Percentiles rank a stretch among this genome's conserved stretches.
Evolutionary conservation across 805 yeast genomes (phyloP).

Genomic region (Clavispora fructus): DNA sequence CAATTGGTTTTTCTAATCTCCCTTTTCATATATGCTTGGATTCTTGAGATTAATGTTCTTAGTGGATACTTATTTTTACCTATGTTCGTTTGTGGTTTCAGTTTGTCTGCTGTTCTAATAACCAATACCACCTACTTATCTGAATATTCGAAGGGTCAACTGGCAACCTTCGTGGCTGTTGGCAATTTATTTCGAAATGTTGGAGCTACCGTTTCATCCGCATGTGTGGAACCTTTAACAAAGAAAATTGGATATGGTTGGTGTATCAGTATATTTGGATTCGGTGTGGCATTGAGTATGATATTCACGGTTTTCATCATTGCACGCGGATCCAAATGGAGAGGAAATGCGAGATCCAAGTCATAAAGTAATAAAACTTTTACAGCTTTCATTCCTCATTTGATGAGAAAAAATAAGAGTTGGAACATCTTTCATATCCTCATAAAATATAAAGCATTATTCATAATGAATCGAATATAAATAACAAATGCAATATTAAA

Average conservation of each 20-base stretch:
- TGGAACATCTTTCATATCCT: too few relatives aligned
- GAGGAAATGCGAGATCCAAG: too few relatives aligned
- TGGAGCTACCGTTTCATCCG: conserved; percentile 52
- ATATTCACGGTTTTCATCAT: background rate
- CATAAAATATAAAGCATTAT: too few relatives aligned
- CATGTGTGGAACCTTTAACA: conserved; percentile 32
- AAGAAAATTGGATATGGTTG: conserved; percentile 30
- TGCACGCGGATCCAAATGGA: background rate
- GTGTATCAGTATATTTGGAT: background rate
- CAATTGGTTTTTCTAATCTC: conserved; percentile 39
- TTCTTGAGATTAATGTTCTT: conserved; percentile 34
- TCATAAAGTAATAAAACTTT: too few relatives aligned
- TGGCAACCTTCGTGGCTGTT: conserved; percentile 50
- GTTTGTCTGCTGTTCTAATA: conserved; percentile 52
- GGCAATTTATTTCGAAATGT: conserved; percentile 49
- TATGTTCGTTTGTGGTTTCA: conserved; percentile 44
- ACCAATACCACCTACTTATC: conserved; percentile 50
- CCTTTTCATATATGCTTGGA: conserved; percentile 50
- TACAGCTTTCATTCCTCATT: too few relatives aligned
- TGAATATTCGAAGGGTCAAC: conserved; percentile 44
- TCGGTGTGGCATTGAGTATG: background rate
- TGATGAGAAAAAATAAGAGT: too few relatives aligned
- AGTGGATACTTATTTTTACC: conserved; percentile 38
- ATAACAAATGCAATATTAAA: too few relatives aligned
- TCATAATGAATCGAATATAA: too few relatives aligned